Evolutionary conservation across 179 eudicot genomes (phyloP).

Genomic region (Heliamphora pulchella): DNA sequence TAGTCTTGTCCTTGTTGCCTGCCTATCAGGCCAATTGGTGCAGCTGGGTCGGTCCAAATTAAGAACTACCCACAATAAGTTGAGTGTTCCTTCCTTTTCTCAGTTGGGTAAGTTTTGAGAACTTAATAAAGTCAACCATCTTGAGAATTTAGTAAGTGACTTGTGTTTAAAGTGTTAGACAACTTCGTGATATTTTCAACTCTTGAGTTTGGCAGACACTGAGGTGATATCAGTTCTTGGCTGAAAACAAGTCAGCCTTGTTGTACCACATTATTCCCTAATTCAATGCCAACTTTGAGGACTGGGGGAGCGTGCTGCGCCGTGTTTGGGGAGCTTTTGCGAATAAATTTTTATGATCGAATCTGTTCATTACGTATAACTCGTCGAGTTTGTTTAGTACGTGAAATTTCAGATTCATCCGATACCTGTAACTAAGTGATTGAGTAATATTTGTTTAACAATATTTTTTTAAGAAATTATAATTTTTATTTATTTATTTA

Average conservation of each 20-base stretch:
- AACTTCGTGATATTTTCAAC: not conserved
- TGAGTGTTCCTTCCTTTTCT: not conserved
- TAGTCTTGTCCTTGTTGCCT: not conserved
- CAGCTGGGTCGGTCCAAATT: conserved; percentile 2
- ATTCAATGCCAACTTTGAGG: not conserved
- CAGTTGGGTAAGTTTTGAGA: not conserved
- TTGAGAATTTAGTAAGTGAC: not conserved
- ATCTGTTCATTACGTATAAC: no score
- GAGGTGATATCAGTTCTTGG: not conserved
- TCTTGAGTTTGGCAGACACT: not conserved
- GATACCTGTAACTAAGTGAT: no score
- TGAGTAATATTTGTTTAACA: no score
- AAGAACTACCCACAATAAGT: not conserved
- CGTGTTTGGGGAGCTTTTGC: not conserved
- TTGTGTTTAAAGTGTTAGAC: not conserved
- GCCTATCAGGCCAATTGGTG: not conserved
- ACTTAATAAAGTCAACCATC: not conserved
- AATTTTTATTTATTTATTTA: no score
- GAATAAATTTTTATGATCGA: no score
- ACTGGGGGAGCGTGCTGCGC: no score
- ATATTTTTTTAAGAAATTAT: no score
- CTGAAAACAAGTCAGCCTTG: not conserved
- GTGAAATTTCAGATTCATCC: no score
- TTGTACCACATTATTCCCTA: not conserved
- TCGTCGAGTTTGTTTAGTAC: no score